Evolutionary conservation across 768 basidiomycete species (phyloP).

Genomic region (Trametes cingulata): DNA sequence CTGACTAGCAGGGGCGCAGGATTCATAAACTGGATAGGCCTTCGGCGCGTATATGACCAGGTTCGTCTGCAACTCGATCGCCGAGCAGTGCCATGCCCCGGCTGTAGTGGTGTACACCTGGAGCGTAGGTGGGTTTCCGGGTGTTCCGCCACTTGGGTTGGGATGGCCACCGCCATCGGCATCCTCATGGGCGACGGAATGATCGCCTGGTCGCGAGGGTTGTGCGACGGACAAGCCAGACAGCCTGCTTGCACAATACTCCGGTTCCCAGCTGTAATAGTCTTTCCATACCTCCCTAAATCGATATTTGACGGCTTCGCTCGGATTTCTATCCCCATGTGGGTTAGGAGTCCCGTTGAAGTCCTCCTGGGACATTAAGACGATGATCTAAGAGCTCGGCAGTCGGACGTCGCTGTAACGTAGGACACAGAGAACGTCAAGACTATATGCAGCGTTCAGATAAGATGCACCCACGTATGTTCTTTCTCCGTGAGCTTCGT

Average conservation of each 20-base stretch:
- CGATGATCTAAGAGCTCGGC: too few species aligned
- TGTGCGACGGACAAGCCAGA: neutral
- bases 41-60: neutral
- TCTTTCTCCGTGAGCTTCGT: too few species aligned
- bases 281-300: conserved; percentile 10
- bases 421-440: too few species aligned
- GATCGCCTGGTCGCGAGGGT: neutral
- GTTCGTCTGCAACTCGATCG: neutral
- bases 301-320: neutral
- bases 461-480: too few species aligned
- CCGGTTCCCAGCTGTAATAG: conserved; percentile 27
- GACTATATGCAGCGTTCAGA: too few species aligned
- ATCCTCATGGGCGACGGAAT: neutral
- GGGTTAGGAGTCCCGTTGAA: neutral
- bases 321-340: neutral
- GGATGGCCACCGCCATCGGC: neutral
- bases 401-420: too few species aligned
- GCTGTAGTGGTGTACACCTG: neutral
- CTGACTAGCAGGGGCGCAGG: conserved; percentile 50
- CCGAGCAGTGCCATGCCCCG: neutral
- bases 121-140: too few species aligned
- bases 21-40: conserved; percentile 50
- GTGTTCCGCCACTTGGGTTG: too few species aligned
- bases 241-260: conserved; percentile 8
- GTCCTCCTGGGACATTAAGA: too few species aligned